These are phyloP conservation scores for Cryptococcus deneoformans DNA, from an alignment of 1,284 basidiomycete species.

Conservation along the genomic window DNA sequence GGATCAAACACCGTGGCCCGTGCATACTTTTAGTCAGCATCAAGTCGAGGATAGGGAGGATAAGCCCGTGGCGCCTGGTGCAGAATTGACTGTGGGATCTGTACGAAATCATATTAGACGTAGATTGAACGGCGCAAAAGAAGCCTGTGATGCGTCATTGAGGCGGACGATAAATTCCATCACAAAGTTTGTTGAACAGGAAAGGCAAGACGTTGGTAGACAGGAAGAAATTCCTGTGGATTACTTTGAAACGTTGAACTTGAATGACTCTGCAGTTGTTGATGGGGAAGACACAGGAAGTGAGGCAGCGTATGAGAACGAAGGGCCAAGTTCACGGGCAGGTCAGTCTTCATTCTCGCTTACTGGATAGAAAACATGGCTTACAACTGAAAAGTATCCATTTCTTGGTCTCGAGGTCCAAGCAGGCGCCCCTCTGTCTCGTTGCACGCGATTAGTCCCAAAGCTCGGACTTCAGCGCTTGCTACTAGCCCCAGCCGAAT, in stretches of 20 bases:
- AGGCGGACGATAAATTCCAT: conserved; percentile 88
- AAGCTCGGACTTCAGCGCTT: conserved; percentile 24
- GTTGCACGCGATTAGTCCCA: conserved; percentile 30
- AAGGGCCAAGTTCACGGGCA: conserved; percentile 15
- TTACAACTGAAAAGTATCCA: not conserved
- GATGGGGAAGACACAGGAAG: conserved; percentile 40
- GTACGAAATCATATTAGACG: conserved; percentile 91
- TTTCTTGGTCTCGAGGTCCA: conserved; percentile 28
- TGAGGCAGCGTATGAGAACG: conserved; percentile 19
- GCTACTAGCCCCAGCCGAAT: conserved; percentile 36
- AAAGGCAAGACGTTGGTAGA: conserved; percentile 41
- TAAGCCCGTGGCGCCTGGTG: conserved; percentile 34
- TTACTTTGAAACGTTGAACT: conserved; percentile 41
- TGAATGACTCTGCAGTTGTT: conserved; percentile 30
- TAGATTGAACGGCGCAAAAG: conserved; percentile 89
- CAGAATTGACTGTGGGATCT: conserved; percentile 57
- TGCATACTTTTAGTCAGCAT: not conserved
- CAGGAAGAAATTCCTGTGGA: conserved; percentile 29
- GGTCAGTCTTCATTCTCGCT: conserved; percentile 15
- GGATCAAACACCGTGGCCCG: conserved; percentile 2
- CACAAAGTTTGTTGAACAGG: conserved; percentile 89
- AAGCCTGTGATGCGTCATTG: conserved; percentile 92
- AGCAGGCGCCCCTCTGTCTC: conserved; percentile 42
- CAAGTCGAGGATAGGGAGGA: conserved; percentile 11
- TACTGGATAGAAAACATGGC: not conserved